A percentile compares a stretch with the other conserved stretches of the same genome.
Conservation (phyloP, 257 asterid species). For the Scutellaria barbata region DNA sequence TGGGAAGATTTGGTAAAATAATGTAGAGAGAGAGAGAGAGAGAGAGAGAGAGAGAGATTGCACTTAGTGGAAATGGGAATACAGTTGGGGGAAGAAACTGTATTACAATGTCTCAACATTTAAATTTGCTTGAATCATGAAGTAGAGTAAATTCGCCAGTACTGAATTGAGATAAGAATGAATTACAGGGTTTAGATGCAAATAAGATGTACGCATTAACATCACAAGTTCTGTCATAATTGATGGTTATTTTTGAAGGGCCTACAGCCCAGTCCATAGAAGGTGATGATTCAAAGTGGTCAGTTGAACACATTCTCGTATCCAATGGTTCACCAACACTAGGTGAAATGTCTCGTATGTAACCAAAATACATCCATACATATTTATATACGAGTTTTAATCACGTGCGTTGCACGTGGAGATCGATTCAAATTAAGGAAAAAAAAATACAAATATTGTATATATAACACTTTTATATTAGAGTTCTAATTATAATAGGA, state of each 20-base stretch:
- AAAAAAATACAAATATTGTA: too few species aligned
- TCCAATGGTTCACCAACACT: slow-evolving; percentile 15
- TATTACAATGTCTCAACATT: not conserved
- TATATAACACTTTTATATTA: too few species aligned
- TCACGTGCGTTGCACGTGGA: too few species aligned
- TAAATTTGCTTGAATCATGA: not conserved
- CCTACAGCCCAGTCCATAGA: slow-evolving; percentile 2
- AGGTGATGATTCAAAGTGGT: slow-evolving; percentile 6
- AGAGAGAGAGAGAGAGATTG: not conserved
- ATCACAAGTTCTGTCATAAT: slow-evolving; percentile 16
- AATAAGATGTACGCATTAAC: slow-evolving; percentile 2
- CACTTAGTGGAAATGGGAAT: not conserved
- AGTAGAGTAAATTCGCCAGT: slow-evolving; percentile 25
- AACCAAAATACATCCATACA: not conserved
- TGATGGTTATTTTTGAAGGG: slow-evolving; percentile 8
- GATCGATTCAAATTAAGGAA: too few species aligned
- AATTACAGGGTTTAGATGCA: slow-evolving; percentile 21
- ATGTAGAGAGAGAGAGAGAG: not conserved
- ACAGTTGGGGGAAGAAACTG: not conserved
- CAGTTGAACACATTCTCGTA: slow-evolving; percentile 2
- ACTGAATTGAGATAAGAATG: slow-evolving; percentile 16
- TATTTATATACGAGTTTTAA: too few species aligned
- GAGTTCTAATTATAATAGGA: too few species aligned
- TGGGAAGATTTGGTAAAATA: not conserved
- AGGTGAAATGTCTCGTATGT: not conserved